phyloP scores from a whole-genome alignment of 257 asterid species.

The Verbena officinalis region DNA sequence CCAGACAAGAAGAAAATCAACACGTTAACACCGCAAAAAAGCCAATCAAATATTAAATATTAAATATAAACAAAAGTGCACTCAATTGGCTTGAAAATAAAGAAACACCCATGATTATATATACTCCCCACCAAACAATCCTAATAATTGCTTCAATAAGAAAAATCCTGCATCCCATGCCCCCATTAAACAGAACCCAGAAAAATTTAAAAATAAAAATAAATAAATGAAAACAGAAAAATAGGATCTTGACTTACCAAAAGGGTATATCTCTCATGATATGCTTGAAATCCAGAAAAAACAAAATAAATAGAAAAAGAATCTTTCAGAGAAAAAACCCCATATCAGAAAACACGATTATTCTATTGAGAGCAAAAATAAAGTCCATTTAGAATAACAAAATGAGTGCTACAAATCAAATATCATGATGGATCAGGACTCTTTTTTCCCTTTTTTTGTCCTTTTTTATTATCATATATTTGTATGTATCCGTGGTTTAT shows the following conservation, averaged over 20 bases:
- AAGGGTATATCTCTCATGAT: constrained; percentile 38
- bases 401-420: constrained; percentile 24
- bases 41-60: constrained; percentile 10
- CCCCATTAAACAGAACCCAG: constrained; percentile 14
- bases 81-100: constrained; percentile 45
- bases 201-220: background rate
- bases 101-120: constrained; percentile 50
- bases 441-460: constrained; percentile 11
- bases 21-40: constrained; percentile 28
- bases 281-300: constrained; percentile 7
- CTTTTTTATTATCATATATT: background rate
- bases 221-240: background rate
- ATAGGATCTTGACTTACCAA: constrained; percentile 57
- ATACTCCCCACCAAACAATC: constrained; percentile 32
- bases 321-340: constrained; percentile 21
- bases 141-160: constrained; percentile 41
- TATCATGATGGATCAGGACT: constrained; percentile 23
- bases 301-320: background rate
- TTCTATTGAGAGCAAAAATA: constrained; percentile 6
- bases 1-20: constrained; percentile 31
- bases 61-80: constrained; percentile 31
- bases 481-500: constrained; percentile 18
- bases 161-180: constrained; percentile 6
- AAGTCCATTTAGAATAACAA: constrained; percentile 31
- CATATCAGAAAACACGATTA: constrained; percentile 17